These are phyloP conservation scores for Fusarium irregulare DNA, from an alignment of 2,329 filamentous ascomycete species.

Conservation along the genomic window DNA sequence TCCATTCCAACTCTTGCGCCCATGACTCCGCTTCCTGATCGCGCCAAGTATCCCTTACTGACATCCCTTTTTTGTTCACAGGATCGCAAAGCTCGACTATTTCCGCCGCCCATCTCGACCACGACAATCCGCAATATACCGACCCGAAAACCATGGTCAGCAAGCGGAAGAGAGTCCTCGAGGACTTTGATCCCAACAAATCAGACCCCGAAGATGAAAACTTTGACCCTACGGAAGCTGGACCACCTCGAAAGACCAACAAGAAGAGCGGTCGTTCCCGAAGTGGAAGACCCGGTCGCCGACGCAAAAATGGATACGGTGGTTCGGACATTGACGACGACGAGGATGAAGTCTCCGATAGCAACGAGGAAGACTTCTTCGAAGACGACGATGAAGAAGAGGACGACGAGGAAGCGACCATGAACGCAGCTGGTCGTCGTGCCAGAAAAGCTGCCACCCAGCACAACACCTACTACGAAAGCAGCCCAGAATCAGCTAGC, in stretches of 20 bases:
- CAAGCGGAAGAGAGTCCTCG: constrained; percentile 69
- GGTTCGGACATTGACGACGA: constrained; percentile 71
- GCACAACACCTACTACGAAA: constrained; percentile 61
- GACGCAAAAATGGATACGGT: constrained; percentile 59
- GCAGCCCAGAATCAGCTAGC: constrained; percentile 45
- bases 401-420: constrained; percentile 55
- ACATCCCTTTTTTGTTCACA: constrained; percentile 30
- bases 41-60: constrained; percentile 28
- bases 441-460: constrained; percentile 61
- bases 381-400: constrained; percentile 61
- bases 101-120: constrained; percentile 17
- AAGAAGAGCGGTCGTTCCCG: constrained; percentile 58
- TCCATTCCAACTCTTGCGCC: not conserved
- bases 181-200: constrained; percentile 73
- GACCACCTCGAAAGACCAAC: constrained; percentile 53
- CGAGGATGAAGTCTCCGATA: constrained; percentile 67
- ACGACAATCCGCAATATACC: constrained; percentile 2
- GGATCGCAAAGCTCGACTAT: constrained; percentile 26
- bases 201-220: constrained; percentile 75
- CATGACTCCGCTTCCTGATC: not conserved
- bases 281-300: constrained; percentile 49
- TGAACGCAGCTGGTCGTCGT: constrained; percentile 61
- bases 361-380: constrained; percentile 62
- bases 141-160: constrained; percentile 46
- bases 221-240: constrained; percentile 66